Evolutionary conservation across 139 green algal genomes (phyloP).

Genomic region (Micromonas pusilla): DNA sequence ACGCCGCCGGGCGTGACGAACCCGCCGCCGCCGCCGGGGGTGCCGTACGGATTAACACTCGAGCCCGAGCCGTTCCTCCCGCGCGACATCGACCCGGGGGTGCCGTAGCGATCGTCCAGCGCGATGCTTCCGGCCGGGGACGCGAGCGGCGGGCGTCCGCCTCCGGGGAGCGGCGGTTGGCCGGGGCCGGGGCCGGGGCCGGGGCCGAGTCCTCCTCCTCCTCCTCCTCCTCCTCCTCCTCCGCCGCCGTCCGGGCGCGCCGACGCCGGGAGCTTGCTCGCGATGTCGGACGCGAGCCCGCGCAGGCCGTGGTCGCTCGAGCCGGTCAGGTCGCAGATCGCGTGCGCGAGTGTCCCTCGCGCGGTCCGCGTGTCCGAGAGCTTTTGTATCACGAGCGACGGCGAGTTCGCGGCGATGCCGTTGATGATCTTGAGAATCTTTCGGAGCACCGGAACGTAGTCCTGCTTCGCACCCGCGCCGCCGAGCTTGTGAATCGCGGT

Average conservation of each 20-base stretch:
- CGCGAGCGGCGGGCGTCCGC: too few relatives aligned
- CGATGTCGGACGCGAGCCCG: background rate
- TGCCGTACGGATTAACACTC: background rate
- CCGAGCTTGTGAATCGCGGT: background rate
- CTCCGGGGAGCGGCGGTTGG: too few relatives aligned
- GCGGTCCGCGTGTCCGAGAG: background rate
- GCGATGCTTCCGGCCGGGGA: too few relatives aligned
- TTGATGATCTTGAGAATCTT: slow-evolving; percentile 18
- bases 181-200: too few relatives aligned
- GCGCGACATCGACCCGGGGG: too few relatives aligned
- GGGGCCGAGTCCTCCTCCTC: too few relatives aligned
- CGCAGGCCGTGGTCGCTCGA: background rate
- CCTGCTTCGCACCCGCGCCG: background rate
- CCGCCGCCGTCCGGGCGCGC: too few relatives aligned
- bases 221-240: too few relatives aligned
- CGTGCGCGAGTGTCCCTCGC: background rate
- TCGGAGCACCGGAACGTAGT: background rate
- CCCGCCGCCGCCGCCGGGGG: too few relatives aligned
- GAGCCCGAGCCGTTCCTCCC: too few relatives aligned
- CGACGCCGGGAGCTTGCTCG: background rate
- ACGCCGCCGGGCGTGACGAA: background rate
- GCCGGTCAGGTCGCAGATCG: background rate
- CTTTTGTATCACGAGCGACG: background rate
- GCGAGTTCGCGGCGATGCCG: background rate
- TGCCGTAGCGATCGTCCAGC: too few relatives aligned